A percentile compares a stretch with the other conserved stretches of the same genome.
Conservation (phyloP, 805 yeast species). For the Candida michaelii region DNA sequence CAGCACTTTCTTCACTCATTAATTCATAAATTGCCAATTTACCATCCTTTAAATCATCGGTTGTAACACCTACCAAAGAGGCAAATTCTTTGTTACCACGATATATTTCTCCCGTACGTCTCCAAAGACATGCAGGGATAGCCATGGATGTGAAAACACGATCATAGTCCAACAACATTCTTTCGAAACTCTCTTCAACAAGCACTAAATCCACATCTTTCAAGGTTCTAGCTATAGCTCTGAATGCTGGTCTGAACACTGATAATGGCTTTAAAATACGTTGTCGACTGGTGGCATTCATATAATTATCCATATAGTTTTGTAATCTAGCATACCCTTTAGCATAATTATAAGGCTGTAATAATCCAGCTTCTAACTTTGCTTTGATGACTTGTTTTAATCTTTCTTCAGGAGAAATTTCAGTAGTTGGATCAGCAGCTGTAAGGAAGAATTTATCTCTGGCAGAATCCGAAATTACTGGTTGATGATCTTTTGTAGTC, state of each 20-base stretch:
- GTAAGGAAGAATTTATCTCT: conserved; percentile 91
- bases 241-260: conserved; percentile 85
- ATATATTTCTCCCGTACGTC: conserved; percentile 95
- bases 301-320: conserved; percentile 87
- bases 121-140: conserved; percentile 95
- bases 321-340: conserved; percentile 89
- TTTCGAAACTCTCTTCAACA: conserved; percentile 91
- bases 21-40: conserved; percentile 88
- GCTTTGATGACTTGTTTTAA: conserved; percentile 92
- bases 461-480: conserved; percentile 68
- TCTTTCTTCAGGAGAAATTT: conserved; percentile 90
- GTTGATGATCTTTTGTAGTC: conserved; percentile 25
- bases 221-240: conserved; percentile 87
- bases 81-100: conserved; percentile 97
- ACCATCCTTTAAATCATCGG: conserved; percentile 91
- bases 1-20: conserved; percentile 95
- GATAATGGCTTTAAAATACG: conserved; percentile 83
- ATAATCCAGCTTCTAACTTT: conserved; percentile 86
- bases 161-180: conserved; percentile 91
- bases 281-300: conserved; percentile 80
- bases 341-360: conserved; percentile 92
- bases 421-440: conserved; percentile 96
- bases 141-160: conserved; percentile 97
- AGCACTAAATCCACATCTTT: conserved; percentile 88
- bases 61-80: conserved; percentile 80